These are phyloP conservation scores for Neonectria neomacrospora DNA, from an alignment of 2,329 filamentous ascomycete genomes.

Conservation along the genomic window DNA sequence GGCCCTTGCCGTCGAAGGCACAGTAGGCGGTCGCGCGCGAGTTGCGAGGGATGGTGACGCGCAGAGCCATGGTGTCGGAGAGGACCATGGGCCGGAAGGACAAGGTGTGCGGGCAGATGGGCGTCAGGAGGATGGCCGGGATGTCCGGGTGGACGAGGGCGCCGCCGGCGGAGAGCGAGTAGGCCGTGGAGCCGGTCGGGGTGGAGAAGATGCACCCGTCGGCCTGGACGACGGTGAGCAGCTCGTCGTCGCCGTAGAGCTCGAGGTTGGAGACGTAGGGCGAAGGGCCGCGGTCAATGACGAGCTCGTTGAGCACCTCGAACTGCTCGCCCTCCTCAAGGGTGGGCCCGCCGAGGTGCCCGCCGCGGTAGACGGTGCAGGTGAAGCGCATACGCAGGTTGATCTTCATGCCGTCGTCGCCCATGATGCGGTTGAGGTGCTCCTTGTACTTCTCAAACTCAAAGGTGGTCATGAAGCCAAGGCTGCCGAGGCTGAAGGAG, in stretches of 20 bases:
- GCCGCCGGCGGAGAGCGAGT: constrained; percentile 94
- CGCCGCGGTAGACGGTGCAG: constrained; percentile 90
- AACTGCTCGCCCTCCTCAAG: constrained; percentile 94
- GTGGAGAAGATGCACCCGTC: constrained; percentile 99
- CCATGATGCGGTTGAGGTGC: constrained; percentile 90
- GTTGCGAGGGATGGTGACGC: constrained; percentile 84
- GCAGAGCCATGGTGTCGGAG: constrained; percentile 91
- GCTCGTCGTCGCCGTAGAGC: constrained; percentile 93
- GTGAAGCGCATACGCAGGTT: constrained; percentile 99
- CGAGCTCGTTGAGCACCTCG: constrained; percentile 97
- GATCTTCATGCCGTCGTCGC: constrained; percentile 93
- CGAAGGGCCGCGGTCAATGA: constrained; percentile 96
- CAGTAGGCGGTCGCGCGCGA: constrained; percentile 96
- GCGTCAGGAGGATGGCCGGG: constrained; percentile 93
- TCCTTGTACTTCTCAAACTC: constrained; percentile 89
- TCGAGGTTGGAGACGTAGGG: constrained; percentile 98
- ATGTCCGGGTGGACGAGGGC: constrained; percentile 97
- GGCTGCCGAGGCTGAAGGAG: constrained; percentile 84
- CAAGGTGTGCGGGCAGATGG: constrained; percentile 96
- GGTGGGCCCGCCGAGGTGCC: constrained; percentile 64
- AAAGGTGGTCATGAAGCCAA: constrained; percentile 90
- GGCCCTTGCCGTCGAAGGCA: constrained; percentile 96
- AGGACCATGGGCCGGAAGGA: constrained; percentile 98
- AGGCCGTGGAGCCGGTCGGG: constrained; percentile 93
- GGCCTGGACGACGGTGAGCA: constrained; percentile 94